A percentile compares a stretch with the other conserved stretches of the same genome.
phyloP scores from a whole-genome alignment of 805 yeast genomes.

The Yarrowia osloensis region DNA sequence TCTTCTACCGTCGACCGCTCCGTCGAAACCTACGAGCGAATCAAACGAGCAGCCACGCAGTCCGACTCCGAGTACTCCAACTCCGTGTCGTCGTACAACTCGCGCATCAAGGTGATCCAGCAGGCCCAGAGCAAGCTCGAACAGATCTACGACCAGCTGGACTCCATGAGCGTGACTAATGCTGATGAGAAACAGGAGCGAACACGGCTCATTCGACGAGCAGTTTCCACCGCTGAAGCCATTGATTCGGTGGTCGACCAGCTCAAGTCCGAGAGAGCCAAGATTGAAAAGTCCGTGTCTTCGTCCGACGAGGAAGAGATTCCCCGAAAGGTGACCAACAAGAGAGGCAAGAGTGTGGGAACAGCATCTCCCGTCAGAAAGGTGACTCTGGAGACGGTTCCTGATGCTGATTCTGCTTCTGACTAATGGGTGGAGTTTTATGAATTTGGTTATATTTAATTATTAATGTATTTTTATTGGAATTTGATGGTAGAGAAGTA shows the following conservation, averaged over 20 bases:
- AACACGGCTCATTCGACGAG: not conserved
- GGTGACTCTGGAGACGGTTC: constrained; percentile 17
- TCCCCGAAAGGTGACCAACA: constrained; percentile 11
- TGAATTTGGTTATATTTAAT: not conserved
- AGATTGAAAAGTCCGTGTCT: not conserved
- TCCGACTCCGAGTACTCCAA: constrained; percentile 33
- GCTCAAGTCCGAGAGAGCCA: not conserved
- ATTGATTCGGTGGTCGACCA: constrained; percentile 12
- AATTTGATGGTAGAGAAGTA: not conserved
- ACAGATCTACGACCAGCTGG: constrained; percentile 36
- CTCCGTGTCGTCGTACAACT: constrained; percentile 31
- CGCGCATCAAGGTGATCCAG: constrained; percentile 38
- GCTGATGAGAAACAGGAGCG: constrained; percentile 3
- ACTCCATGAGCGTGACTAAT: constrained; percentile 21
- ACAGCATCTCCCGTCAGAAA: not conserved
- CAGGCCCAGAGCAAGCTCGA: constrained; percentile 38
- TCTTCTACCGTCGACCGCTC: not conserved
- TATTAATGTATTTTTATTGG: not conserved
- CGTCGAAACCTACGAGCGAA: constrained; percentile 30
- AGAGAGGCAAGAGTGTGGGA: not conserved
- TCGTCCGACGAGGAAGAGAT: constrained; percentile 23
- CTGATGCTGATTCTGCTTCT: constrained; percentile 20
- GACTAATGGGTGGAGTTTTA: not conserved
- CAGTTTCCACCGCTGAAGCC: constrained; percentile 22
- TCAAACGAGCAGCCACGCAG: not conserved